Base-by-base conservation (phyloP, 2,329 filamentous ascomycete species). In the Diaporthe helianthi region DNA sequence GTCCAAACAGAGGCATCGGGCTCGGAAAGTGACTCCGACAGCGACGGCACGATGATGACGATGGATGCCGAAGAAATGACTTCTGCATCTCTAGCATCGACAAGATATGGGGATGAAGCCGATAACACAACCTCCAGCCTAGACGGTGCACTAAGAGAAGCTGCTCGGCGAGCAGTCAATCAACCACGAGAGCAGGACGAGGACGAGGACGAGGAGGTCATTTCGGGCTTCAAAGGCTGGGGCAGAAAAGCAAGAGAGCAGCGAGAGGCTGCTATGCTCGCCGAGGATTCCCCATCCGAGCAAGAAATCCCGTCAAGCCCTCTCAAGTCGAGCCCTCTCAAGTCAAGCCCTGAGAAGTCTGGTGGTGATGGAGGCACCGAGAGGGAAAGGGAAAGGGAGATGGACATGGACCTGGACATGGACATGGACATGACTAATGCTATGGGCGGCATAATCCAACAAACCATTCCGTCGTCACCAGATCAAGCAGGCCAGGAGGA, bases 41-140 rank as follows among this genome's bases (percentile, higher is more conserved):
- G 91, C 61, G 91, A 93, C 73, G 91, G 89, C 36, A 94, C 92
- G 0, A 91, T 93, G 79, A 93, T 94, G 89, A 95, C 90, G 44
- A 83, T 97, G 53, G 93, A 95, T 70, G 84, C 92, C 22, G 92
- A 96, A 68, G 92, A 94, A 74, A 87, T 91, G 72, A 93, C 91
- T 1, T 88, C 88, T 38, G 90, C 88, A 31, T 92, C 91, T 19
- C 81, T 88, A 53, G 87, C 84, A 53, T 92, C 91, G 12, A 83
- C 85, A 2, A 86, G 86, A 31, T 88, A 87, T 83, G 71, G 78
- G 46, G 84, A 80, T 65, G 84, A 84, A 33, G 90, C 87, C 22
- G 67, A 41, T 9, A 88, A 88, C 22, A 93, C 92, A 8, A 94
- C 90, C 72, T 89, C 88, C 29, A 89, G 89, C 12, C 80, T 98